Evolutionary conservation across 139 green algal species (phyloP).

Genomic region (Asterochloris sp.): DNA sequence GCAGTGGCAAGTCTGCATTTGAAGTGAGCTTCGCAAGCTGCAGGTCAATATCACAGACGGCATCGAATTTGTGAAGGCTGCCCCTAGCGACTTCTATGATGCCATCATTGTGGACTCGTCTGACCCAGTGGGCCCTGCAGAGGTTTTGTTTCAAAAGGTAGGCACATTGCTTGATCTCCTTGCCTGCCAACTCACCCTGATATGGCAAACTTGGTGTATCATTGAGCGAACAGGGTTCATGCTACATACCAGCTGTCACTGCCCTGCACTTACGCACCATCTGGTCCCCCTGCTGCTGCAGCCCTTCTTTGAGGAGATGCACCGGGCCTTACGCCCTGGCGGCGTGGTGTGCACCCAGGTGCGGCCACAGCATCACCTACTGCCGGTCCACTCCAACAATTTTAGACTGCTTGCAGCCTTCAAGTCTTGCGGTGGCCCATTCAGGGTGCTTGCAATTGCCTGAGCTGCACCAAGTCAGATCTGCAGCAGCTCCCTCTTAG

Average conservation of each 20-base stretch:
- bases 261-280: neutral
- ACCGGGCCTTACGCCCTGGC: conserved; percentile 84
- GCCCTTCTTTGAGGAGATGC: conserved; percentile 94
- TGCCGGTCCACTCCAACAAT: too few relatives aligned
- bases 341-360: conserved; percentile 93
- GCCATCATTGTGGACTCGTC: conserved; percentile 98
- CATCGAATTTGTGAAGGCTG: conserved; percentile 88
- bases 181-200: too few relatives aligned
- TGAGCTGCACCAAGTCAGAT: too few relatives aligned
- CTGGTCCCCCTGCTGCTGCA: conserved; percentile 25
- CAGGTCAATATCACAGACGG: conserved; percentile 89
- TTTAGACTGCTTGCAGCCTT: too few relatives aligned
- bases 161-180: too few relatives aligned
- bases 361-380: neutral
- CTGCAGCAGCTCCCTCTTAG: too few relatives aligned
- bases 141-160: conserved; percentile 88
- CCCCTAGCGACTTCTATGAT: conserved; percentile 78
- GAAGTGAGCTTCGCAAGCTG: too few relatives aligned
- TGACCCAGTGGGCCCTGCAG: conserved; percentile 93
- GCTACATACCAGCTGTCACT: too few relatives aligned
- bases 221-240: neutral
- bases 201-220: too few relatives aligned
- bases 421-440: too few relatives aligned
- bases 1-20: too few relatives aligned
- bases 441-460: too few relatives aligned